Evolutionary conservation across 306 rosid genomes (phyloP), one percentile per base, ranked within the genome.

Genomic region (Glycine latifolia): DNA sequence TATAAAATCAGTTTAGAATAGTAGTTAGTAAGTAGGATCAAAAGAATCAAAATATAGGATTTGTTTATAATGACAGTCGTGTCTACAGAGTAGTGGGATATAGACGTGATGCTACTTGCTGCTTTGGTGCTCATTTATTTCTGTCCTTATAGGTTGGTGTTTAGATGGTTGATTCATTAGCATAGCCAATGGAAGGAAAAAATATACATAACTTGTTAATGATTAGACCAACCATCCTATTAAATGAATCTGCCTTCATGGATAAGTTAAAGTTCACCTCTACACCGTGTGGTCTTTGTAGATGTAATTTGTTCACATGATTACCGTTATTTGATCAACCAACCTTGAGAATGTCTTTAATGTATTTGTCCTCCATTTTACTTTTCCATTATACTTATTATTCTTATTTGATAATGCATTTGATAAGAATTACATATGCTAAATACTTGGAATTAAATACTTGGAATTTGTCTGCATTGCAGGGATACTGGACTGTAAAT

Each of bases 401-500:
- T 56, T 66, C 26, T 15, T 56, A 46, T 41, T 31, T 77, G 66
- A 43, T 49, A 48, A 53, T 67, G 77, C 65, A 41, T 78, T 75
- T 43, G 16, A 60, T 43, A 67, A 76, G 39, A 47, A 79, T 37
- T 60, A 26, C 44, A 4, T 63, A 56, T 39, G 43, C 17, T 37
- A 37, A 78, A 10, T 10, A 33, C 72, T 43, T 56, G 67, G 33
- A 48, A 53, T 7, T 76, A 37, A 78, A 10, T 10, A 33, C 72
- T 43, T 56, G 67, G 33, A 48, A 53, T 7, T 76, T 79, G 62
- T 69, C 53, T 83, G 67, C 78, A 56, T 81, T 86, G 88, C 89
- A 94, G 98, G 98, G 82, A 91, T 93, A 79, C 59, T 95, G 91
- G 97, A 95, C 79, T 93, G 99, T 79, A 95, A 89, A 83, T 93